These are phyloP conservation scores for Wickerhamiella azyma DNA, from an alignment of 805 yeast species.

Conservation along the genomic window DNA sequence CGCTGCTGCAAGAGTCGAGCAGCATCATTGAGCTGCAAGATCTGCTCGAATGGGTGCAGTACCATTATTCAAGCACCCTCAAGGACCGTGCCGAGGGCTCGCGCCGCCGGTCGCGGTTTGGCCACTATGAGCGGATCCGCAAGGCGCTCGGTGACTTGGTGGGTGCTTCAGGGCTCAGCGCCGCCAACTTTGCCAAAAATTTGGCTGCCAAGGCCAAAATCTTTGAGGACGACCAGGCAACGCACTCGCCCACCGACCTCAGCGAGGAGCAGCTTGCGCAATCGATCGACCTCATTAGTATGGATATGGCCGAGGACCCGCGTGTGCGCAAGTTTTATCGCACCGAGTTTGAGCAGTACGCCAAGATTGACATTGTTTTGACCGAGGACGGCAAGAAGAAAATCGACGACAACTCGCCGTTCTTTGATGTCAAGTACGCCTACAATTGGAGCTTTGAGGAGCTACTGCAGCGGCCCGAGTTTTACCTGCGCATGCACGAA, in stretches of 20 bases:
- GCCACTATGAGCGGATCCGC: conserved; percentile 36
- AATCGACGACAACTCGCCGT: conserved; percentile 69
- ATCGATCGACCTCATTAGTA: conserved; percentile 60
- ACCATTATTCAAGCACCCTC: conserved; percentile 48
- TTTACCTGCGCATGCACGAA: conserved; percentile 76
- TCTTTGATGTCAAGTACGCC: conserved; percentile 84
- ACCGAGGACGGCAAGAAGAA: conserved; percentile 73
- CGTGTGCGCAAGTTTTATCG: conserved; percentile 52
- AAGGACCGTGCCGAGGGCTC: conserved; percentile 33
- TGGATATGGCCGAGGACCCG: conserved; percentile 70
- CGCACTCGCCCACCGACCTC: conserved; percentile 13
- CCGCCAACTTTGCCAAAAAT: conserved; percentile 72
- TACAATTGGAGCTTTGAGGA: conserved; percentile 66
- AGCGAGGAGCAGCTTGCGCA: conserved; percentile 48
- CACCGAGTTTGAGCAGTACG: conserved; percentile 46
- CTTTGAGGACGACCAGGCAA: conserved; percentile 56
- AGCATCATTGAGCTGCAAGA: conserved; percentile 76
- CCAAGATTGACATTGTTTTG: conserved; percentile 55
- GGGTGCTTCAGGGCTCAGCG: conserved; percentile 55
- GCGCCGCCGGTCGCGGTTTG: conserved; percentile 30
- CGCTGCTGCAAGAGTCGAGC: conserved; percentile 41
- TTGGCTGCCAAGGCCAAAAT: conserved; percentile 52
- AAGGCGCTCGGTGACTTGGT: conserved; percentile 35
- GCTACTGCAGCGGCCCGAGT: conserved; percentile 60
- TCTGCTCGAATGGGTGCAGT: conserved; percentile 67